These are phyloP conservation scores for Didymella pinodella DNA, from an alignment of 2,329 filamentous ascomycete genomes.

Conservation along the genomic window DNA sequence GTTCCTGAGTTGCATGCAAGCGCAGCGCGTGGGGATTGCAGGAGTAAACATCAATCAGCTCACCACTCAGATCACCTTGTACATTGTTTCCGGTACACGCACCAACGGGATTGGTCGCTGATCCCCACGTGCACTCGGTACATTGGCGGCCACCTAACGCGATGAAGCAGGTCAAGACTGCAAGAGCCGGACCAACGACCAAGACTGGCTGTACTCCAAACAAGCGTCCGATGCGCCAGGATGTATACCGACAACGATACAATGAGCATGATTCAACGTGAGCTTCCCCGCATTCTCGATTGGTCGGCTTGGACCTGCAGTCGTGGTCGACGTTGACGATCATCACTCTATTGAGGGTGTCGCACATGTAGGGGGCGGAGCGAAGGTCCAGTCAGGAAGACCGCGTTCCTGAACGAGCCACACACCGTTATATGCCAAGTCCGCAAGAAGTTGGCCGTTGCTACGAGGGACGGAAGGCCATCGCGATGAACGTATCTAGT, in stretches of 20 bases:
- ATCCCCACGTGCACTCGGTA: slow-evolving; percentile 22
- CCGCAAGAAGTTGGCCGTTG: neutral
- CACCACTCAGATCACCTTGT: neutral
- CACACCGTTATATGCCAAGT: slow-evolving; percentile 21
- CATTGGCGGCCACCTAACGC: slow-evolving; percentile 25
- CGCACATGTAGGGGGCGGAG: slow-evolving; percentile 9
- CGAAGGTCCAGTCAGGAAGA: slow-evolving; percentile 12
- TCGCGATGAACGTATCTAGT: slow-evolving; percentile 1
- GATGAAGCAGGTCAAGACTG: slow-evolving; percentile 35
- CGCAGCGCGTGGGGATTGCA: neutral
- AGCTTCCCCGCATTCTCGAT: slow-evolving; percentile 20
- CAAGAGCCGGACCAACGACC: slow-evolving; percentile 21
- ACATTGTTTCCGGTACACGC: neutral
- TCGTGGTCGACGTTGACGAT: slow-evolving; percentile 9
- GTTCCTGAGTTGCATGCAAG: neutral
- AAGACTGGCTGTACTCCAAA: slow-evolving; percentile 19
- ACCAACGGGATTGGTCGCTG: slow-evolving; percentile 10
- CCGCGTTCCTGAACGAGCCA: slow-evolving; percentile 16
- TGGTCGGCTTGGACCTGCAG: slow-evolving; percentile 2
- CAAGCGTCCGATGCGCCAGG: slow-evolving; percentile 24
- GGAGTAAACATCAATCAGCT: neutral
- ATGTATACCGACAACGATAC: slow-evolving; percentile 12
- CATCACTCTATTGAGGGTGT: slow-evolving; percentile 7
- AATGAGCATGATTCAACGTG: slow-evolving; percentile 19
- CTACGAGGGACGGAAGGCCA: neutral